Evolutionary conservation across 225 moss, liverwort and hornwort species (phyloP).

Genomic region (Takakia lepidozioides): DNA sequence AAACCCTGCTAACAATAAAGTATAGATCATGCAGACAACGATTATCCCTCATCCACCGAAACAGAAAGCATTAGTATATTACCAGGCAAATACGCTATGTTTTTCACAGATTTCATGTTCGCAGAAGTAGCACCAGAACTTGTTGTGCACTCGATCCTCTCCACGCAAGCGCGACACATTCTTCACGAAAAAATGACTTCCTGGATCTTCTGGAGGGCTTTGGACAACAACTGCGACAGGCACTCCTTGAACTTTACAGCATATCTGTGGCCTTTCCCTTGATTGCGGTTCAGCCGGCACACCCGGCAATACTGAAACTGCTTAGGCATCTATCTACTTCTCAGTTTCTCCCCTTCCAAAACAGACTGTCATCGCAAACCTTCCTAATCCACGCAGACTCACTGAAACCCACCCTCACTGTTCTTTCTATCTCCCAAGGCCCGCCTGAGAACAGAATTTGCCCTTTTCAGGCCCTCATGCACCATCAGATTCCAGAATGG

Average conservation of each 20-base stretch:
- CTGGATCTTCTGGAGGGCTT: slow-evolving; percentile 40
- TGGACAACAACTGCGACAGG: slow-evolving; percentile 39
- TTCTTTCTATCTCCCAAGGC: no score
- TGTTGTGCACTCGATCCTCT: slow-evolving; percentile 10
- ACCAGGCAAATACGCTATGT: slow-evolving; percentile 28
- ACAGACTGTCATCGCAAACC: no score
- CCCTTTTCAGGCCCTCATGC: no score
- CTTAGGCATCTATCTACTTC: no score
- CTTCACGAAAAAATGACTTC: slow-evolving; percentile 45
- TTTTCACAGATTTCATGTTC: slow-evolving; percentile 59
- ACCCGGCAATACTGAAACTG: slow-evolving; percentile 69
- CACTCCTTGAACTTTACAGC: slow-evolving; percentile 64
- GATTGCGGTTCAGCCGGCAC: slow-evolving; percentile 72
- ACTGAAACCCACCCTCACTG: no score
- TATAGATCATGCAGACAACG: not conserved
- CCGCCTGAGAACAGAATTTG: no score
- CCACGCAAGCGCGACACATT: slow-evolving; percentile 21
- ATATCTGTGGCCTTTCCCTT: slow-evolving; percentile 78
- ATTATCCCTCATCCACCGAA: not conserved
- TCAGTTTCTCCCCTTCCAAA: no score
- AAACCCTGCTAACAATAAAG: not conserved
- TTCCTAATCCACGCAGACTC: no score
- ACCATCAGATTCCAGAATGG: no score
- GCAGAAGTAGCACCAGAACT: slow-evolving; percentile 87
- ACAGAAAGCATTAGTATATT: slow-evolving; percentile 3